Evolutionary conservation across 176 grass and related monocot genomes (phyloP), one percentile per base, ranked within the genome.

Genomic region (Saccharum spontaneum): DNA sequence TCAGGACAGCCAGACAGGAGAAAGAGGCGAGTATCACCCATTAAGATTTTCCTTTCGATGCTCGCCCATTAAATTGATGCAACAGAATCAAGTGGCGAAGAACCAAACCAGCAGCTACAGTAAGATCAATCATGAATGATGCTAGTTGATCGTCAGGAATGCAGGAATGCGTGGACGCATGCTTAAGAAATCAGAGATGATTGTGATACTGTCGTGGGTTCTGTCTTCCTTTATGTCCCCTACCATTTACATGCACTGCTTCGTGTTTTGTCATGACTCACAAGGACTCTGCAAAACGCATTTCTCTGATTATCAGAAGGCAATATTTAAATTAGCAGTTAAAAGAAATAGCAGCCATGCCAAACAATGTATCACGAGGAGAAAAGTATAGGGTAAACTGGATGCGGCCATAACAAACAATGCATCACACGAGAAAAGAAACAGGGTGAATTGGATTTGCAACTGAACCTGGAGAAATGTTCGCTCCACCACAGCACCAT

Each of bases 21-120:
- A 23, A 60, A 60, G 57, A 23, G 57, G 22, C 22, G 13, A 17
- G 71, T 48, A 73, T 30, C 43, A 49, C 7, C n/a, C 13, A 26
- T 67, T 48, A 43, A 45, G 43, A 30, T 73, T 36, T 49, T 16
- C 28, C 16, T 49, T 49, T 36, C 2, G 2, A 73, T 24, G 3
- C 15, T 24, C 22, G 18, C 28, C 22, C 13, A 82, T 7, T 5
- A 68, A 15, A 67, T 61, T 62, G 4, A 71, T 77, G 48, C 74
- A 37, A 31, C 24, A 69, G 7, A 85, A 41, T 67, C 24, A 76
- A 69, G 38, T 28, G 64, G 46, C 40, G 30, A 77, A 62, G 34
- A 87, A 62, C 30, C 28, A 31, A 88, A 83, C 64, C 63, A 71
- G 24, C 49, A 69, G 15, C 28, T 69, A 61, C 60, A 20, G 59